A percentile compares a stretch with the other conserved stretches of the same genome.
Conservation (phyloP, 768 basidiomycete species). For the Chlorophyllum brunneum region DNA sequence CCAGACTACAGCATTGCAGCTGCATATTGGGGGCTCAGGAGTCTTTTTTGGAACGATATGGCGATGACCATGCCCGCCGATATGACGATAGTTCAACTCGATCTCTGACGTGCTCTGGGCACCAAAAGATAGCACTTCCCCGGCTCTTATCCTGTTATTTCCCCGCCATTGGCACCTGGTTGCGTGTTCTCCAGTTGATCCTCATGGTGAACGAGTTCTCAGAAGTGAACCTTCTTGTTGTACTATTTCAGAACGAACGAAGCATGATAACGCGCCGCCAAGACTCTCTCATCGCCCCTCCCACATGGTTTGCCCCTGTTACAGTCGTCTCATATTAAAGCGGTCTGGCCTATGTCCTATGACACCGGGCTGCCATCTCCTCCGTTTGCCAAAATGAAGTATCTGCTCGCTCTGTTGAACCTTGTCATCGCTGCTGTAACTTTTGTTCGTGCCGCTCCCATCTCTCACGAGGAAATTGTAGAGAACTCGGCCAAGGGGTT, state of each 20-base stretch:
- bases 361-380: not conserved
- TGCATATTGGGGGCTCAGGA: too few relatives aligned
- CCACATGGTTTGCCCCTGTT: slow-evolving; percentile 5
- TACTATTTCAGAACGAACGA: not conserved
- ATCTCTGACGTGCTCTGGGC: too few relatives aligned
- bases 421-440: slow-evolving; percentile 21
- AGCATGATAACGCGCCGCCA: not conserved
- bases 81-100: too few relatives aligned
- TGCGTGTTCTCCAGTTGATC: too few relatives aligned
- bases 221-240: too few relatives aligned
- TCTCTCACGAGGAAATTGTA: slow-evolving; percentile 29
- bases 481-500: slow-evolving; percentile 30
- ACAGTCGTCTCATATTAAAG: not conserved
- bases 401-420: slow-evolving; percentile 5
- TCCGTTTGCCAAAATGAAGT: not conserved
- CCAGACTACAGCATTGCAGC: too few relatives aligned
- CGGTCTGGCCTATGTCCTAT: not conserved
- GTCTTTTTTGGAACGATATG: too few relatives aligned
- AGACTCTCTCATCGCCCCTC: too few relatives aligned
- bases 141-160: too few relatives aligned
- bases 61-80: too few relatives aligned
- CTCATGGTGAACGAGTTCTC: not conserved
- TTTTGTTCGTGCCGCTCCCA: slow-evolving; percentile 25
- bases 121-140: too few relatives aligned
- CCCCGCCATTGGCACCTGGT: too few relatives aligned